Evolutionary conservation across 345 rosid genomes (phyloP), one percentile per base, ranked within the genome.

Genomic region (Kandelia obovata): DNA sequence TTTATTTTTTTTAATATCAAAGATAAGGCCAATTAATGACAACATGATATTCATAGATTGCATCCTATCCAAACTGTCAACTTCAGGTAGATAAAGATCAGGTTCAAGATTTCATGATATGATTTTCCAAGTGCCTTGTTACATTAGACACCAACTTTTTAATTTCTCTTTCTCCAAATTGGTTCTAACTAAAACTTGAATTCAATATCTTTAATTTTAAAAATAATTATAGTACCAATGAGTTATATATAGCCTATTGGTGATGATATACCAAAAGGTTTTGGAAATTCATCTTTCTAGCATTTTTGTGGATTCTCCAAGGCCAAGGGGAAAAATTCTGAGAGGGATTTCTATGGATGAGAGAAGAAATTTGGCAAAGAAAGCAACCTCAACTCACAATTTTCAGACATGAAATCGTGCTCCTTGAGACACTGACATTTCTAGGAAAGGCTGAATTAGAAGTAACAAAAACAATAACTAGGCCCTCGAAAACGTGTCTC

Each of bases 141-240:
- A 70, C 66, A 56, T 75, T 71, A 70, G 75, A 78, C 65, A 72
- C 61, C 43, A 71, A 83, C 78, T 56, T 67, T 61, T 64, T 71
- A 0, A 1, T 34, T 34, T 34, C 1, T 6, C 7, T 34, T 34
- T 34, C 1, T 31, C 4, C 5, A 0, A 31, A 34, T 34, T 34
- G 9, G 7, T 34, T 34, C 37, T 1, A 34, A 7, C 2, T 34
- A 34, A 7, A 0, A 34, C 1, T 34, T 1, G 8, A 34, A 34
- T 34, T 34, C 8, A 7, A 1, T 0, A 34, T 34, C 6, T 34
- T 7, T 1, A 7, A 7, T 34, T 6, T 34, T 34, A 34, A 34
- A 34, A 1, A 34, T 34, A 6, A 0, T 7, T 34, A 1, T 7
- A 34, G 1, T 7, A 34, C 2, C 7, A 34, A 7, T 7, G 2